Conservation (phyloP, 2,329 filamentous ascomycete species). For the Cercospora sp. region DNA sequence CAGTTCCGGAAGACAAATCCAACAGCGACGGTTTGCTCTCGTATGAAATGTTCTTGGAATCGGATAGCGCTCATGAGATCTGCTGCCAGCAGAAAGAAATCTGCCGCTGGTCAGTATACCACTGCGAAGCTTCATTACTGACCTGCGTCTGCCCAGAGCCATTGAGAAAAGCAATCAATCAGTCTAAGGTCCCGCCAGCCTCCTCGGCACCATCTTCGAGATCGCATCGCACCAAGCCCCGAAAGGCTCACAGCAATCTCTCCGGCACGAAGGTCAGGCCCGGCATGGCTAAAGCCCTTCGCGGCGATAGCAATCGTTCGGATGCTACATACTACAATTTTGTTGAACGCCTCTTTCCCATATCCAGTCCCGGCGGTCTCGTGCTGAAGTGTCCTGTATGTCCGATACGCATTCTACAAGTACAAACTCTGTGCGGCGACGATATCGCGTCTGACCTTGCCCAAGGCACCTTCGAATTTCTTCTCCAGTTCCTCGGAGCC, state of each 20-base stretch:
- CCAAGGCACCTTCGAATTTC: constrained; percentile 85
- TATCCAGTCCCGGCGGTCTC: background rate
- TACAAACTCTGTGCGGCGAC: constrained; percentile 94
- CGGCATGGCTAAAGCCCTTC: constrained; percentile 13
- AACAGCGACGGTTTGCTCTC: no score
- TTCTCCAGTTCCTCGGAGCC: constrained; percentile 88
- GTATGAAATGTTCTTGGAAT: no score
- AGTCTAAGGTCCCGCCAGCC: constrained; percentile 11
- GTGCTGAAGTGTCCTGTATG: background rate
- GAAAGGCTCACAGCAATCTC: constrained; percentile 12
- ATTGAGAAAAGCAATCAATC: no score
- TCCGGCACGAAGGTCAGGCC: constrained; percentile 15
- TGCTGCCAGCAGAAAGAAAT: no score
- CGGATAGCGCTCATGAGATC: no score
- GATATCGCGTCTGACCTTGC: constrained; percentile 87
- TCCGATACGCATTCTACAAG: constrained; percentile 54
- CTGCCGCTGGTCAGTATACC: no score
- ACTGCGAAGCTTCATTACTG: no score
- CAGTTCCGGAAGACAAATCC: no score
- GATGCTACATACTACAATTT: constrained; percentile 2
- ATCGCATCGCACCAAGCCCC: constrained; percentile 14
- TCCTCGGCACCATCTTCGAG: constrained; percentile 14
- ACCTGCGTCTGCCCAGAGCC: no score
- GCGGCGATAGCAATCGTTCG: constrained; percentile 13
- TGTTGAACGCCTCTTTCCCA: background rate